These are phyloP conservation scores for Clarireedia monteithiana DNA, from an alignment of 2,329 filamentous ascomycete species.

Conservation along the genomic window DNA sequence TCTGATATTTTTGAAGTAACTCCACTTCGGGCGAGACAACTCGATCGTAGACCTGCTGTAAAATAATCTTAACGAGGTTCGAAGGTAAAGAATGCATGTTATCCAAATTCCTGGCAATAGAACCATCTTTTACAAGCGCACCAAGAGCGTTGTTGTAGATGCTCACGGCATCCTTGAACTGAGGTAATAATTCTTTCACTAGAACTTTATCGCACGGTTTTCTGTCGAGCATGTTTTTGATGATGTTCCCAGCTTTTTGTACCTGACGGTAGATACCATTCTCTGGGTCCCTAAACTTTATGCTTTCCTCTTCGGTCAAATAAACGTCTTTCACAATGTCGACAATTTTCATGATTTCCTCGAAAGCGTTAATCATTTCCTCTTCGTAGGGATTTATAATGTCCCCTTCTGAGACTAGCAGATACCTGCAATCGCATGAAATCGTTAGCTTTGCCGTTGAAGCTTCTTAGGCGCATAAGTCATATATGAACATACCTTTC, in stretches of 20 bases:
- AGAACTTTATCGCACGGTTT: conserved; percentile 48
- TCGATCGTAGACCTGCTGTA: conserved; percentile 82
- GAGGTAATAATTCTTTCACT: conserved; percentile 48
- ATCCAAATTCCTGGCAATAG: conserved; percentile 65
- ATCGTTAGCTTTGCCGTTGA: not conserved
- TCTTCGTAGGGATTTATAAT: conserved; percentile 71
- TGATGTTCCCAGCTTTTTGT: conserved; percentile 49
- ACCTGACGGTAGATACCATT: conserved; percentile 70
- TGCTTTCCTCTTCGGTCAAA: conserved; percentile 60
- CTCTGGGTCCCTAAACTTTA: conserved; percentile 62
- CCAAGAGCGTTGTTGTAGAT: conserved; percentile 71
- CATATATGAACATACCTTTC: conserved; percentile 48
- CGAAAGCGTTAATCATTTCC: conserved; percentile 69
- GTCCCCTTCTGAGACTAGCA: conserved; percentile 71
- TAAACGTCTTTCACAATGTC: conserved; percentile 68
- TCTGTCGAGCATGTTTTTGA: not conserved
- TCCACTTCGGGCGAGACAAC: conserved; percentile 88
- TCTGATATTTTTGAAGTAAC: conserved; percentile 74
- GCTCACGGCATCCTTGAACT: conserved; percentile 65
- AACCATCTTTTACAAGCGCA: conserved; percentile 58
- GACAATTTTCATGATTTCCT: conserved; percentile 65
- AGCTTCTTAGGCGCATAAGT: not conserved
- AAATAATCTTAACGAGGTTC: conserved; percentile 69
- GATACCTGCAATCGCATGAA: conserved; percentile 42
- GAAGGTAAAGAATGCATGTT: conserved; percentile 61